These are phyloP conservation scores for Coemansia furcata DNA, from an alignment of 192 early-diverging fungal species.

Conservation along the genomic window DNA sequence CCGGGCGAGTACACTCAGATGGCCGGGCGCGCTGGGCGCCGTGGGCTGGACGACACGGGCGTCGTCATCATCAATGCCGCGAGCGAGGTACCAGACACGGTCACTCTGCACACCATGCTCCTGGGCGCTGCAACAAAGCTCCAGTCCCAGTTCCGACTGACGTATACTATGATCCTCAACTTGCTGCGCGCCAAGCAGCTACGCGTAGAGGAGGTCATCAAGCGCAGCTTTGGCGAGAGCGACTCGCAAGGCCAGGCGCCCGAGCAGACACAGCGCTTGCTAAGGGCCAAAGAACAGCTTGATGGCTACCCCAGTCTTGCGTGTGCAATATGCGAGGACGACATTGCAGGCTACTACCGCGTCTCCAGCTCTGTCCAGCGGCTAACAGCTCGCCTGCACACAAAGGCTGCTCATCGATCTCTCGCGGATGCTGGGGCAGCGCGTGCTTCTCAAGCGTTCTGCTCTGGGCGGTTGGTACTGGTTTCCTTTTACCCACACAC, in stretches of 20 bases:
- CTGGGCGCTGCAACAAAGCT: slow-evolving; percentile 87
- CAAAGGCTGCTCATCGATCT: slow-evolving; percentile 28
- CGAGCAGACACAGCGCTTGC: slow-evolving; percentile 69
- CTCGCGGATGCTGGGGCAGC: slow-evolving; percentile 49
- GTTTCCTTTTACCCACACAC: slow-evolving; percentile 63
- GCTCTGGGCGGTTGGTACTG: slow-evolving; percentile 72
- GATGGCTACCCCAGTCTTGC: slow-evolving; percentile 61
- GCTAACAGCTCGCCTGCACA: slow-evolving; percentile 30
- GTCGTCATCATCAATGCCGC: slow-evolving; percentile 81
- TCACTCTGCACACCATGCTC: slow-evolving; percentile 73
- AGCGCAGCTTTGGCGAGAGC: slow-evolving; percentile 95
- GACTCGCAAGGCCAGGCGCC: slow-evolving; percentile 81
- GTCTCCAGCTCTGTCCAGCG: slow-evolving; percentile 41
- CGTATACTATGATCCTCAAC: slow-evolving; percentile 98
- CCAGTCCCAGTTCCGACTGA: slow-evolving; percentile 92
- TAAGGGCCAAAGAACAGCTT: slow-evolving; percentile 66
- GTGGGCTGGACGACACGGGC: slow-evolving; percentile 89
- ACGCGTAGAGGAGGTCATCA: slow-evolving; percentile 98
- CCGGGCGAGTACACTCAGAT: slow-evolving; percentile 99
- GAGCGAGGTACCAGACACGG: slow-evolving; percentile 59
- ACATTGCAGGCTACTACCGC: slow-evolving; percentile 72
- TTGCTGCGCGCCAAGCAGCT: slow-evolving; percentile 92
- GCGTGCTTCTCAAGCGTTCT: slow-evolving; percentile 61
- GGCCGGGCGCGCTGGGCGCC: slow-evolving; percentile 95
- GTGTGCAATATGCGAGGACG: slow-evolving; percentile 78